A percentile compares a stretch with the other conserved stretches of the same genome.
phyloP scores from a whole-genome alignment of 179 eudicot genomes.

The Corrigiola litoralis region DNA sequence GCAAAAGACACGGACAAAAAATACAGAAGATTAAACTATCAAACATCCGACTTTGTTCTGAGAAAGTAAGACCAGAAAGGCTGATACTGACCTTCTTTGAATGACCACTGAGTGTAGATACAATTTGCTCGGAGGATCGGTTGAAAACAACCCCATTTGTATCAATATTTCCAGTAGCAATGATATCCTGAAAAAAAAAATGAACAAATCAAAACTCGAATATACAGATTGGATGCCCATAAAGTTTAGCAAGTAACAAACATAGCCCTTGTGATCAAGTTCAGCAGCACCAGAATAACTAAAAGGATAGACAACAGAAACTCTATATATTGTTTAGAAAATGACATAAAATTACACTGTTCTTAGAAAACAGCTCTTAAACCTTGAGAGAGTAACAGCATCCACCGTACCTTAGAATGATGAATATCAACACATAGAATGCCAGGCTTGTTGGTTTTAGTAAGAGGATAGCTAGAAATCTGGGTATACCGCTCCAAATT shows the following conservation, averaged over 20 bases:
- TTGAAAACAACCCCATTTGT: conserved; percentile 81
- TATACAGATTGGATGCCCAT: neutral
- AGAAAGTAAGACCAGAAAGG: neutral
- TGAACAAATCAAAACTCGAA: too few species aligned
- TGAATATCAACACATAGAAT: conserved; percentile 74
- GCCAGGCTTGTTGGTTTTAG: conserved; percentile 94
- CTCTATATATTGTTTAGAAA: too few species aligned
- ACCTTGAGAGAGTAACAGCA: neutral
- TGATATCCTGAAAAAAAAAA: conserved; percentile 61
- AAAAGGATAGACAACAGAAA: neutral
- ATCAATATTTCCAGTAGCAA: conserved; percentile 89
- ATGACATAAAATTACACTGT: too few species aligned
- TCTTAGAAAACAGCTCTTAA: too few species aligned
- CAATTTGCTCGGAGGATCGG: conserved; percentile 72
- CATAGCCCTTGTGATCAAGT: too few species aligned
- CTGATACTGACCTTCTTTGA: conserved; percentile 68
- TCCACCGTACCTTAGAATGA: conserved; percentile 56
- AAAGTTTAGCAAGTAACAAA: neutral
- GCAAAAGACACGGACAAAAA: conserved; percentile 16
- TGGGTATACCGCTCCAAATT: conserved; percentile 81
- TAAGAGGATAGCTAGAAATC: conserved; percentile 79
- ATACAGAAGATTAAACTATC: neutral
- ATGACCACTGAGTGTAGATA: conserved; percentile 93
- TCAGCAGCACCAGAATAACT: neutral
- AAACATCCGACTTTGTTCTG: neutral